Percentiles rank a stretch among this genome's conserved stretches.
Evolutionary conservation across 2,329 filamentous ascomycete genomes (phyloP).

Genomic region (Sporothrix dimorphospora): DNA sequence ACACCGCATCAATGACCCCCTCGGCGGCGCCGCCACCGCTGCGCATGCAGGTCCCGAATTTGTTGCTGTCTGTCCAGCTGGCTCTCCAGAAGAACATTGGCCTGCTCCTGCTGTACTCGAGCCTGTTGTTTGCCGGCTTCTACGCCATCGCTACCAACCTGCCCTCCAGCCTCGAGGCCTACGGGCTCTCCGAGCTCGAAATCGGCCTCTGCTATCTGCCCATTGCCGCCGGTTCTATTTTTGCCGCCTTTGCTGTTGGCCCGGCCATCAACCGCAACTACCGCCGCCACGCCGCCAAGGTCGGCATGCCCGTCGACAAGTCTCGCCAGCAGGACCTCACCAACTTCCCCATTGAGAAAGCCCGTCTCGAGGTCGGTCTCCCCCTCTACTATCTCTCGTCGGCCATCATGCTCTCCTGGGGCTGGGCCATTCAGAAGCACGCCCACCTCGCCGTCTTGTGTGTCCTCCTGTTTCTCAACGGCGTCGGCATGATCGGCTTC

Average conservation of each 20-base stretch:
- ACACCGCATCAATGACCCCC: background rate
- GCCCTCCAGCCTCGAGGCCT: slow-evolving; percentile 51
- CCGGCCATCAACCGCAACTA: slow-evolving; percentile 69
- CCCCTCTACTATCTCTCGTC: slow-evolving; percentile 56
- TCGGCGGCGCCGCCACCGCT: slow-evolving; percentile 26
- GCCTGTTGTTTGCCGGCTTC: slow-evolving; percentile 54
- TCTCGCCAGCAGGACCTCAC: slow-evolving; percentile 55
- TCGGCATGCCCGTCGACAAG: slow-evolving; percentile 57
- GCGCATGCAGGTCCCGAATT: slow-evolving; percentile 56
- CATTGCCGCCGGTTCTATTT: slow-evolving; percentile 53
- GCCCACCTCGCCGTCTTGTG: slow-evolving; percentile 51
- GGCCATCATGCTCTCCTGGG: slow-evolving; percentile 53
- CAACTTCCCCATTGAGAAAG: slow-evolving; percentile 56
- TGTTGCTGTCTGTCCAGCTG: slow-evolving; percentile 80
- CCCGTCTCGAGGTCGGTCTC: slow-evolving; percentile 52
- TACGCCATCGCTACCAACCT: slow-evolving; percentile 53
- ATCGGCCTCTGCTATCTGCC: slow-evolving; percentile 60
- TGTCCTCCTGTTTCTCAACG: slow-evolving; percentile 52
- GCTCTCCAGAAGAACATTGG: slow-evolving; percentile 79
- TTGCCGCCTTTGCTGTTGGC: slow-evolving; percentile 53
- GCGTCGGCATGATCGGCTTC: slow-evolving; percentile 55
- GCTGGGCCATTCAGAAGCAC: slow-evolving; percentile 53
- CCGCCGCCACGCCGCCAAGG: slow-evolving; percentile 58
- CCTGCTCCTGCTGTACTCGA: slow-evolving; percentile 50
- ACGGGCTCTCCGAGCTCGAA: slow-evolving; percentile 60